These are phyloP conservation scores for Colletotrichum sp. DNA, from an alignment of 2,329 filamentous ascomycete genomes.

Conservation along the genomic window DNA sequence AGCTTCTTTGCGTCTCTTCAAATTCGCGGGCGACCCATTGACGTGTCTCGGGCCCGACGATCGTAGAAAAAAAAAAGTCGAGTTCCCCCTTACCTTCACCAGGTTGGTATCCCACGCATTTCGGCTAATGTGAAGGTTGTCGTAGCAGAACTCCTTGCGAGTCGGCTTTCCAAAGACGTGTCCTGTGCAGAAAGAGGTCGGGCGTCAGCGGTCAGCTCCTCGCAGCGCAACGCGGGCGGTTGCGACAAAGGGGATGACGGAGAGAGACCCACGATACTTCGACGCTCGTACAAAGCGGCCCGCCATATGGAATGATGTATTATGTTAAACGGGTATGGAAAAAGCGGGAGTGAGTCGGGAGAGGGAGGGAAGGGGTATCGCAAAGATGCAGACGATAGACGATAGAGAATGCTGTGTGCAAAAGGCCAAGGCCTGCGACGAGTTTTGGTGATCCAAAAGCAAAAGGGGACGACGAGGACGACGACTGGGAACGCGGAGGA, in stretches of 20 bases:
- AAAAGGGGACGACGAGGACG: slow-evolving; percentile 1
- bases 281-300: slow-evolving; percentile 72
- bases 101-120: slow-evolving; percentile 99
- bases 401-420: slow-evolving; percentile 12
- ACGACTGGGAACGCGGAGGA: background rate
- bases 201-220: slow-evolving; percentile 26
- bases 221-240: slow-evolving; percentile 31
- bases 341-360: background rate
- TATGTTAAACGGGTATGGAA: background rate
- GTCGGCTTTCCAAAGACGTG: slow-evolving; percentile 98
- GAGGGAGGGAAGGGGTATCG: background rate
- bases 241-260: slow-evolving; percentile 4
- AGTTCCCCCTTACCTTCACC: slow-evolving; percentile 75
- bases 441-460: slow-evolving; percentile 17
- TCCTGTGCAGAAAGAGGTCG: slow-evolving; percentile 59
- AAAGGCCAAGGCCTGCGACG: slow-evolving; percentile 9
- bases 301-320: slow-evolving; percentile 50
- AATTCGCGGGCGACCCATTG: background rate
- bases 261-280: slow-evolving; percentile 65
- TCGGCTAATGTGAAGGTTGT: slow-evolving; percentile 94
- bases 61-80: background rate
- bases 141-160: slow-evolving; percentile 97
- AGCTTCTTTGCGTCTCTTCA: background rate
- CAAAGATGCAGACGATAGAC: slow-evolving; percentile 8
- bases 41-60: background rate